Evolutionary conservation across 2,329 filamentous ascomycete species (phyloP), one percentile per base, ranked within the genome.

Genomic region (Exserohilum turcica): DNA sequence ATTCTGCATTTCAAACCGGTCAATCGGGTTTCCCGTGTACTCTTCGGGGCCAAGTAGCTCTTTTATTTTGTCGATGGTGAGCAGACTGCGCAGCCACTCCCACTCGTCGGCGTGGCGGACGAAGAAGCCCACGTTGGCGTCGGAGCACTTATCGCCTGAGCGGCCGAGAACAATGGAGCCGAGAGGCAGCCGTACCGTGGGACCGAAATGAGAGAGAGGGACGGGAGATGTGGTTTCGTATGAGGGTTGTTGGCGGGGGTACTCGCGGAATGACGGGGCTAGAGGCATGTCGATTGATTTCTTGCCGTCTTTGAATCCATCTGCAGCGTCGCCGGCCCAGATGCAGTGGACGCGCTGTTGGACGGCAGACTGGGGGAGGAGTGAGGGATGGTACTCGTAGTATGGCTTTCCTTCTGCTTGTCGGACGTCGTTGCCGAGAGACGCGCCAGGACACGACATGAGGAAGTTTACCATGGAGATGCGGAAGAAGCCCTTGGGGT

Each of bases 351-450:
- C 67, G 27, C 62, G 59, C 27, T 72, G 70, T 31, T 63, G 48
- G 8, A 73, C 47, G 2, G 61, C 62, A 1, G 56, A 49, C 50
- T 73, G 71, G 6, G 67, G 70, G 6, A 74, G 54, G 1, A 73
- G 51, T 4, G 72, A 74, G 0, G 76, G 74, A 52, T 74, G 76
- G 61, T 78, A 78, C 55, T 78, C 76, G 40, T 75, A 75, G 33
- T 75, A 73, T 1, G 64, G 63, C 32, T 64, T 69, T 4, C 21
- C 21, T 0, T 65, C 63, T 21, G 62, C 62, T 45, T 65, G 63
- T 7, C 66, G 54, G 35, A 68, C 57, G 46, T 68, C 66, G 42
- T 67, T 66, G 1, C 60, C 60, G 2, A 67, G 57, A 5, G 57
- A 62, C 1, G 74, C 76, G 2, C 77, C 78, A 0, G 77, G 77